Evolutionary conservation across 495 filamentous ascomycete species (phyloP).

Genomic region (Oidiodendron maius): DNA sequence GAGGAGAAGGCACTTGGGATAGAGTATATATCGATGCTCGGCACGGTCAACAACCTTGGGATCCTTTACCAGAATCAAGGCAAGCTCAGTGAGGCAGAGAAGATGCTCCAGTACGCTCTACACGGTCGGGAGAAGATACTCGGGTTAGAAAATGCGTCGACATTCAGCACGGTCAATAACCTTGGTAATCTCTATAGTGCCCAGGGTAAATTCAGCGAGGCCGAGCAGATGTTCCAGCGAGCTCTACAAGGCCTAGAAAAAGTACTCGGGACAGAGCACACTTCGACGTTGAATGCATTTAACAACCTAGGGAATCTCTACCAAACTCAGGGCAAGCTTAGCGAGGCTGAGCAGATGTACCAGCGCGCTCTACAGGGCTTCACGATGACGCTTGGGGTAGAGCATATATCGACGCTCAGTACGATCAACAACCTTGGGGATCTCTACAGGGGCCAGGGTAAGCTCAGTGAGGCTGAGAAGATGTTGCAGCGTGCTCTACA

Average conservation of each 20-base stretch:
- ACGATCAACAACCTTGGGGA: not conserved
- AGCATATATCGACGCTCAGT: not conserved
- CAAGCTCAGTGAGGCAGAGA: conserved; percentile 20
- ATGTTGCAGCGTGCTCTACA: not conserved
- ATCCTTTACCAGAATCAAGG: conserved; percentile 15
- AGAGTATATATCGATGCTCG: conserved; percentile 27
- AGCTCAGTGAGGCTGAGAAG: not conserved
- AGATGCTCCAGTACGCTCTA: conserved; percentile 28
- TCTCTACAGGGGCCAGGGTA: not conserved
- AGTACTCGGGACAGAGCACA: conserved; percentile 29
- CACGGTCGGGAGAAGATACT: conserved; percentile 28
- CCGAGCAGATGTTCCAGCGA: conserved; percentile 26
- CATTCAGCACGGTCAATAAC: conserved; percentile 23
- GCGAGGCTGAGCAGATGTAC: conserved; percentile 26
- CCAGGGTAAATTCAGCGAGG: conserved; percentile 21
- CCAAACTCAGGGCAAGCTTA: not conserved
- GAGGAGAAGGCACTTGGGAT: conserved; percentile 28
- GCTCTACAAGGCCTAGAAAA: conserved; percentile 31
- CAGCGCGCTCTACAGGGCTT: conserved; percentile 27
- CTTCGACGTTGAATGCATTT: conserved; percentile 25
- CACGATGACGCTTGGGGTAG: conserved; percentile 29
- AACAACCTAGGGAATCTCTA: conserved; percentile 14
- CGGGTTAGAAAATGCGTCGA: conserved; percentile 30
- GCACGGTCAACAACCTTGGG: conserved; percentile 15
- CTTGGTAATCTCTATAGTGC: conserved; percentile 20